A percentile compares a stretch with the other conserved stretches of the same genome.
These are phyloP conservation scores for Vitis hybrid DNA, from an alignment of 177 flowering plant genomes.

Conservation along the genomic window DNA sequence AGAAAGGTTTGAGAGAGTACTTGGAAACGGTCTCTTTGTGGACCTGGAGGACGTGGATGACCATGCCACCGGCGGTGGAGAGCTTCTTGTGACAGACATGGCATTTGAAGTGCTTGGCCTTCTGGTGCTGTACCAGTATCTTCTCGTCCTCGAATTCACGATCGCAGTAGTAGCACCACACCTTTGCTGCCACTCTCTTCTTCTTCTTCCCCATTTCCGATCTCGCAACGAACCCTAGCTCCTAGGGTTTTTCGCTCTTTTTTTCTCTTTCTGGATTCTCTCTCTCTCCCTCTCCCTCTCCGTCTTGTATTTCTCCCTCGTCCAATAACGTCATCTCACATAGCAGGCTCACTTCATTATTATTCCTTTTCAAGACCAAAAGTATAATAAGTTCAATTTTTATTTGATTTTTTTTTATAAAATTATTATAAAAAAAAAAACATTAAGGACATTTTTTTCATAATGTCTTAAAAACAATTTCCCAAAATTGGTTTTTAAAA, in stretches of 20 bases:
- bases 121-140: slow-evolving; percentile 93
- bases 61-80: slow-evolving; percentile 94
- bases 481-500: too few relatives aligned
- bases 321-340: too few relatives aligned
- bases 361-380: too few relatives aligned
- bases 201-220: slow-evolving; percentile 87
- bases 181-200: slow-evolving; percentile 71
- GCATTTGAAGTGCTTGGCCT: slow-evolving; percentile 94
- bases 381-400: too few relatives aligned
- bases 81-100: slow-evolving; percentile 96
- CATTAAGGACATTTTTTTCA: too few relatives aligned
- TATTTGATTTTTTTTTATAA: too few relatives aligned
- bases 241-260: neutral
- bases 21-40: slow-evolving; percentile 86
- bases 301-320: too few relatives aligned
- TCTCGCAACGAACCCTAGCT: neutral
- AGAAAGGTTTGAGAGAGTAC: slow-evolving; percentile 28
- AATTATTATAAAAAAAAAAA: too few relatives aligned
- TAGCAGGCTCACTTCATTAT: too few relatives aligned
- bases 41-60: slow-evolving; percentile 90
- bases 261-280: neutral
- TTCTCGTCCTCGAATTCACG: slow-evolving; percentile 94
- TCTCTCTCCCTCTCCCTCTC: neutral
- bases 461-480: too few relatives aligned
- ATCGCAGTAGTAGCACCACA: slow-evolving; percentile 95